These are phyloP conservation scores for Pichia gijzeniarum DNA, from an alignment of 805 yeast genomes.

Conservation along the genomic window DNA sequence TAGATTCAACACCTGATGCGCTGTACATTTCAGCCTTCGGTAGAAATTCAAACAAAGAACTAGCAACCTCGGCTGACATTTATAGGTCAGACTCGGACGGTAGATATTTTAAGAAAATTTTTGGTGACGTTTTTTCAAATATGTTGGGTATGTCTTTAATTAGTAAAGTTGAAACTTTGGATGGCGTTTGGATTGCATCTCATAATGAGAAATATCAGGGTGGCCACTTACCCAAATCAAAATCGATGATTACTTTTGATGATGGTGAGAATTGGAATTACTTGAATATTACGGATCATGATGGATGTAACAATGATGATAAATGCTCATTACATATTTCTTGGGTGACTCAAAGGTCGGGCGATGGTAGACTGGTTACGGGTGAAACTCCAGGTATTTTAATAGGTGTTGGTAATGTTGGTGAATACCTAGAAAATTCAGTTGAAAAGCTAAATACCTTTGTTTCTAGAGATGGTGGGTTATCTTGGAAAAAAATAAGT, in stretches of 20 bases:
- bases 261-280: conserved; percentile 49
- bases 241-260: conserved; percentile 40
- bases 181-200: conserved; percentile 55
- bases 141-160: conserved; percentile 34
- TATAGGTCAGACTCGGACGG: conserved; percentile 58
- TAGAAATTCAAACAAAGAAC: conserved; percentile 13
- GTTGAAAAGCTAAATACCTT: conserved; percentile 35
- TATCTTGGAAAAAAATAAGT: conserved; percentile 55
- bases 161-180: conserved; percentile 43
- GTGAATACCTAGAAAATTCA: conserved; percentile 40
- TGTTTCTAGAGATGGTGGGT: conserved; percentile 71
- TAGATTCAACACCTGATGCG: conserved; percentile 37
- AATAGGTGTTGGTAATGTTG: conserved; percentile 77
- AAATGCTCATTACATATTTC: conserved; percentile 45
- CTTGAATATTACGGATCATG: conserved; percentile 41
- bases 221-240: conserved; percentile 13
- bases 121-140: conserved; percentile 35
- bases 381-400: conserved; percentile 52
- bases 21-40: conserved; percentile 36
- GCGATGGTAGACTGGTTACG: conserved; percentile 37
- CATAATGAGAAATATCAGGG: conserved; percentile 17
- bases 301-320: conserved; percentile 35
- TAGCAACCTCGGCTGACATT: conserved; percentile 29
- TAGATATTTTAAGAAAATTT: conserved; percentile 38
- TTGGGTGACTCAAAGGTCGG: conserved; percentile 30